Conservation (phyloP, 768 basidiomycete species). For the Leccinum subtestaceum region DNA sequence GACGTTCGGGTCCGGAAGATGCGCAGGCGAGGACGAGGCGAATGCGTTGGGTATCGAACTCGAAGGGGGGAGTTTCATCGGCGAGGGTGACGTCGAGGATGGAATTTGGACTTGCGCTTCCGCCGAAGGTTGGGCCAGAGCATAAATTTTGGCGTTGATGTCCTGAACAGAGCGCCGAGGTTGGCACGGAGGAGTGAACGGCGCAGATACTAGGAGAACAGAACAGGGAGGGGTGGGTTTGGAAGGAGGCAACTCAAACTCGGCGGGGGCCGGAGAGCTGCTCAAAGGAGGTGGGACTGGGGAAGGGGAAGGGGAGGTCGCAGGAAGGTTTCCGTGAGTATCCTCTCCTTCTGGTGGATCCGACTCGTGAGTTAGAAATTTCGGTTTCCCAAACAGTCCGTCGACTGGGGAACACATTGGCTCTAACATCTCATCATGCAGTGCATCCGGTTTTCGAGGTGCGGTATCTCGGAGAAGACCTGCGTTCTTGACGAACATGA, state of each 20-base stretch:
- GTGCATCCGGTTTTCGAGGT: not conserved
- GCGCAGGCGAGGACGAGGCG: constrained; percentile 25
- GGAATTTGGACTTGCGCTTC: constrained; percentile 41
- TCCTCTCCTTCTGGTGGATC: constrained; percentile 18
- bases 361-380: constrained; percentile 26
- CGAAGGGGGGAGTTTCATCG: constrained; percentile 43
- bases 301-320: constrained; percentile 14
- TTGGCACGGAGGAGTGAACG: constrained; percentile 1
- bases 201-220: not conserved
- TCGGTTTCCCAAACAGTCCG: constrained; percentile 35
- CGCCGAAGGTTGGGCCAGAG: constrained; percentile 21
- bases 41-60: constrained; percentile 18
- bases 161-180: constrained; percentile 10
- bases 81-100: constrained; percentile 55
- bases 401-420: not conserved
- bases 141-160: constrained; percentile 18
- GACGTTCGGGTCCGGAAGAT: constrained; percentile 42
- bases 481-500: constrained; percentile 21
- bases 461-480: constrained; percentile 21
- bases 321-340: not conserved
- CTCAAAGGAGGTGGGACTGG: constrained; percentile 25
- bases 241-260: constrained; percentile 2
- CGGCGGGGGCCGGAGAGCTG: constrained; percentile 24
- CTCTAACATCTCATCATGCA: not conserved
- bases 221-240: constrained; percentile 1